Base-by-base conservation (phyloP, 2,329 filamentous ascomycete genomes). In the Colletotrichum higginsianum region DNA sequence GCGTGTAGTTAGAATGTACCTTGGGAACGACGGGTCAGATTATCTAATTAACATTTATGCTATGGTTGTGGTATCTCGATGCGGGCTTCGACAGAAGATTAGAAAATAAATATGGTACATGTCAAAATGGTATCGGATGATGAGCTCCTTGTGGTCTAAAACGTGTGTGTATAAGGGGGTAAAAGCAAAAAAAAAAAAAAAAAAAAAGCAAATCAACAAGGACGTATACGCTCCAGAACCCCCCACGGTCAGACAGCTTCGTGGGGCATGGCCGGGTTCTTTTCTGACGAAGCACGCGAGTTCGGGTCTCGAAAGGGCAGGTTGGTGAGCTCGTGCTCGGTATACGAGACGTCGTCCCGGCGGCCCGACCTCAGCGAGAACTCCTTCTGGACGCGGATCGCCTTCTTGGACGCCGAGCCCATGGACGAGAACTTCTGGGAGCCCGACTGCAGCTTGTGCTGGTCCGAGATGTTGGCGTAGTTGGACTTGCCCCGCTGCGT, bases 401-500 rank as follows among this genome's bases (percentile, higher is more conserved):
- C 65, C 2, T 40, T 35, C 11, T 30, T 21, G 16, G 23, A 42
- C 11, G 30, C 30, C 30, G 64, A 67, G 23, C 6, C 35, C 4
- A 67, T 71, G 8, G 64, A 58, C 1, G 64, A 42, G 9, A 67
- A 15, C 21, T 67, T 71, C 23, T 46, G 44, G 2, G 68, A 30
- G 18, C 26, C 23, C 2, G 68, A 62, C 35, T 50, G 8, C 12
- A 50, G n/a, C 15, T 52, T n/a, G 26, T 44, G 23, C 44, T 53
- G 66, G 9, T 52, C 46, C 21, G 64, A 68, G n/a, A 71, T 18
- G 16, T 71, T 68, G 52, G 57, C 68, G 65, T 71, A 71, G 46
- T 26, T 57, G 38, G 65, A 68, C 44, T 62, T 69, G 60, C 57
- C 75, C 23, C 30, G 38, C 30, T 68, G 80, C 76, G 71, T 71